A percentile compares a stretch with the other conserved stretches of the same genome.
phyloP scores from a whole-genome alignment of 805 yeast genomes.

The Kluyveromyces starmeri region DNA sequence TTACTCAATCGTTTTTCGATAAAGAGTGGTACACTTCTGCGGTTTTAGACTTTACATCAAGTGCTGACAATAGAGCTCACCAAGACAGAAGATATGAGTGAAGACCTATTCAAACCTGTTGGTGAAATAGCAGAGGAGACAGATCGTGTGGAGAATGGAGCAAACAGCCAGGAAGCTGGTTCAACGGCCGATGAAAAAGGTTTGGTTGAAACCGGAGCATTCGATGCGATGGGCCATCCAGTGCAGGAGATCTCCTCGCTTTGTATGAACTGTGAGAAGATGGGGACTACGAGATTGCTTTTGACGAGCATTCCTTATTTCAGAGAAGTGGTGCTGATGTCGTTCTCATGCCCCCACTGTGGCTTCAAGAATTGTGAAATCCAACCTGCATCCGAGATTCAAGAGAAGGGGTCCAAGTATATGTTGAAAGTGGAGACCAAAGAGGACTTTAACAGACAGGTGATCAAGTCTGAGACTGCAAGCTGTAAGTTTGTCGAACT shows the following conservation, averaged over 20 bases:
- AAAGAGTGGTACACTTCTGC: too few relatives aligned
- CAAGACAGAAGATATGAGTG: slow-evolving; percentile 24
- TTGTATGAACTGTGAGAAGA: slow-evolving; percentile 90
- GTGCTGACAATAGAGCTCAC: too few relatives aligned
- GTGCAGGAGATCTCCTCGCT: slow-evolving; percentile 92
- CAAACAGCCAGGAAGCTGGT: slow-evolving; percentile 2
- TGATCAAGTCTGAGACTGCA: slow-evolving; percentile 85
- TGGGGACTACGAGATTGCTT: slow-evolving; percentile 75
- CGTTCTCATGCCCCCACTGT: slow-evolving; percentile 94
- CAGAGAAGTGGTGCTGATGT: slow-evolving; percentile 85
- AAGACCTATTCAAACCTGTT: slow-evolving; percentile 46
- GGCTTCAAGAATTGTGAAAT: slow-evolving; percentile 83
- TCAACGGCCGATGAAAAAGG: slow-evolving; percentile 29
- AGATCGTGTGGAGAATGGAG: slow-evolving; percentile 27
- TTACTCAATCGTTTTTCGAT: too few relatives aligned
- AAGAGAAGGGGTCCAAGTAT: slow-evolving; percentile 77
- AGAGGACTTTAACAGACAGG: slow-evolving; percentile 79
- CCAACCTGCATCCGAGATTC: slow-evolving; percentile 91
- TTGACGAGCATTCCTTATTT: slow-evolving; percentile 88
- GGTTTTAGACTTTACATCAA: too few relatives aligned
- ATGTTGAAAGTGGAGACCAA: slow-evolving; percentile 55
- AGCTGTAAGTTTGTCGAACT: slow-evolving; percentile 70
- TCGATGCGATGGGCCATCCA: slow-evolving; percentile 82
- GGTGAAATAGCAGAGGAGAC: slow-evolving; percentile 50
- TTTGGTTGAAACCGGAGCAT: slow-evolving; percentile 62